Evolutionary conservation across 108 stramenopile species (phyloP).

Genomic region (Epipyxis sp.): DNA sequence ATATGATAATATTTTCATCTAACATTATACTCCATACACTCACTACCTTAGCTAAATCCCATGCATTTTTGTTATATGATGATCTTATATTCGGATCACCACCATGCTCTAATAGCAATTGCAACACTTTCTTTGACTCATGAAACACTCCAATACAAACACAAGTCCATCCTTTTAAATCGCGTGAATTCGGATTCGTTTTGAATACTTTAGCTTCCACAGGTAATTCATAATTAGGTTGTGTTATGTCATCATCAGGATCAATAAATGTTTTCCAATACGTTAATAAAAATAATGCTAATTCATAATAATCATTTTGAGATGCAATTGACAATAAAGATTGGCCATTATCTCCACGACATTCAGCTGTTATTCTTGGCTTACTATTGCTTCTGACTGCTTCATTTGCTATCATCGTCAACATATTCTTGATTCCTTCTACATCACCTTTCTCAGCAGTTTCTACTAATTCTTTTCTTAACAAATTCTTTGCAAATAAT

Average conservation of each 20-base stretch:
- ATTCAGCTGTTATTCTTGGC: slow-evolving; percentile 37
- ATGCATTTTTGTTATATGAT: slow-evolving; percentile 44
- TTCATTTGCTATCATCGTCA: slow-evolving; percentile 40
- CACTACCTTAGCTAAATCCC: slow-evolving; percentile 38
- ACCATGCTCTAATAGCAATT: slow-evolving; percentile 39
- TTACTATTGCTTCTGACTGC: slow-evolving; percentile 31
- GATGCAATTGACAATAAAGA: slow-evolving; percentile 27
- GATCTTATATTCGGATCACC: slow-evolving; percentile 40
- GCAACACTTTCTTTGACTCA: slow-evolving; percentile 26
- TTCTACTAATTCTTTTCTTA: slow-evolving; percentile 40
- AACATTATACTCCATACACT: too few relatives aligned
- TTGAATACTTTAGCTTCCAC: slow-evolving; percentile 40
- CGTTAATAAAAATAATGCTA: slow-evolving; percentile 18
- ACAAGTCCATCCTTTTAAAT: slow-evolving; percentile 48
- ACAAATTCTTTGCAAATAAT: slow-evolving; percentile 38
- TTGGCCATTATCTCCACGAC: slow-evolving; percentile 27
- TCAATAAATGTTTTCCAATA: slow-evolving; percentile 41
- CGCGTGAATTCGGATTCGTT: slow-evolving; percentile 33
- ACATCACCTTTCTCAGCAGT: slow-evolving; percentile 28
- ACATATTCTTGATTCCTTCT: slow-evolving; percentile 26
- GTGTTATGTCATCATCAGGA: slow-evolving; percentile 14
- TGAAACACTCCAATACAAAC: slow-evolving; percentile 41
- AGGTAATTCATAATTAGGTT: background rate
- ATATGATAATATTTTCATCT: too few relatives aligned
- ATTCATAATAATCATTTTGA: background rate